Evolutionary conservation across 163 green algal species (phyloP).

Genomic region (Scenedesmus sp.): DNA sequence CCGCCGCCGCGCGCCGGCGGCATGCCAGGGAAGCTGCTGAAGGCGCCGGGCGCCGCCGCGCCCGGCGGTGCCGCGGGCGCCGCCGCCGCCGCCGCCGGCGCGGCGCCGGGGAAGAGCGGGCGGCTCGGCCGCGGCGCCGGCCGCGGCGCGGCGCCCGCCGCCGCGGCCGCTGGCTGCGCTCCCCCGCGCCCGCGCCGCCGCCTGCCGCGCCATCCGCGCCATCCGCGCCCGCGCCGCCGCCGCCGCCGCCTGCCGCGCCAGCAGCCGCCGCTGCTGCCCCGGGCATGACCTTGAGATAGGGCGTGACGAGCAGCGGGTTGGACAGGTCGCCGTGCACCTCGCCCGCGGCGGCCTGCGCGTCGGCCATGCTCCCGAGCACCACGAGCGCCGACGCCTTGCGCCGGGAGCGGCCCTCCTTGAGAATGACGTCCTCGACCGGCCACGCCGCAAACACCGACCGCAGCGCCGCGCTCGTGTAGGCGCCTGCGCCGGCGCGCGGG

Average conservation of each 20-base stretch:
- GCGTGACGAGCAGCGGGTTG: conserved; percentile 76
- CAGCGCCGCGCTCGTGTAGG: conserved; percentile 69
- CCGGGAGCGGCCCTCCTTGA: conserved; percentile 56
- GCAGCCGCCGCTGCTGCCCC: neutral
- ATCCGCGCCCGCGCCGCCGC: neutral
- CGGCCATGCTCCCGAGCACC: conserved; percentile 62
- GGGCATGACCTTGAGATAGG: conserved; percentile 59
- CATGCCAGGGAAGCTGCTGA: conserved; percentile 31
- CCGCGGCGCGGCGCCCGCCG: neutral
- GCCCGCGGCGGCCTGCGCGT: conserved; percentile 51
- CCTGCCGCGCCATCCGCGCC: neutral
- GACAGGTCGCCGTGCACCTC: conserved; percentile 51
- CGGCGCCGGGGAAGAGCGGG: conserved; percentile 32
- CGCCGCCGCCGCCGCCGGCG: conserved; percentile 7
- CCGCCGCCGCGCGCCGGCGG: neutral
- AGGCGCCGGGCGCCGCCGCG: conserved; percentile 2
- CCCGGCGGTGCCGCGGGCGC: neutral
- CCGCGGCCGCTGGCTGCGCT: conserved; percentile 14
- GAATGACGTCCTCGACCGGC: conserved; percentile 68
- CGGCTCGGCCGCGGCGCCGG: conserved; percentile 3
- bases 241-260: neutral
- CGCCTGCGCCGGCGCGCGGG: conserved; percentile 14
- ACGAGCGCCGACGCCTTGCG: conserved; percentile 74
- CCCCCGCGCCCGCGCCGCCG: neutral
- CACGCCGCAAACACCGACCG: conserved; percentile 65